phyloP scores from a whole-genome alignment of 2,329 filamentous ascomycete genomes.

The Diaporthe ilicicola region DNA sequence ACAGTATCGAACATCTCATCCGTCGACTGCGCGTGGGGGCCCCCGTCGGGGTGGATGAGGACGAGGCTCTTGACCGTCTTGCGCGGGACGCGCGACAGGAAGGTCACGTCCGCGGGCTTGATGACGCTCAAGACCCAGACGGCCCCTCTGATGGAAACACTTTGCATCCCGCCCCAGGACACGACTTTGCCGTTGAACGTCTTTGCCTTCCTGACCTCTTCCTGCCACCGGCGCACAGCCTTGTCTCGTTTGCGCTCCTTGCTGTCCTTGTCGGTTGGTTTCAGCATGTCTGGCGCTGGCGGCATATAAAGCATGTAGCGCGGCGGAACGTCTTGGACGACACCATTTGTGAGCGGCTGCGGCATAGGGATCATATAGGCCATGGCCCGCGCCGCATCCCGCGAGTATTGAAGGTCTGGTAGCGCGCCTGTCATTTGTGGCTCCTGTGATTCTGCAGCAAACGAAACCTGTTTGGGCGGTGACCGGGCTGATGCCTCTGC shows the following conservation, averaged over 20 bases:
- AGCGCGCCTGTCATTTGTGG: neutral
- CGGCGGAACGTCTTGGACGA: neutral
- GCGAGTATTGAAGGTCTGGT: conserved; percentile 1
- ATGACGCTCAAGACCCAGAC: conserved; percentile 12
- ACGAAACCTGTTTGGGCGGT: neutral
- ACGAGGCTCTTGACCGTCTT: neutral
- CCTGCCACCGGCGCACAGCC: conserved; percentile 18
- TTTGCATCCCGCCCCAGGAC: conserved; percentile 8
- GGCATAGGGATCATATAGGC: conserved; percentile 26
- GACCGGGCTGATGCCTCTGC: neutral
- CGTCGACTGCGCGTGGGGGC: neutral
- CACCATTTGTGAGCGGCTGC: neutral
- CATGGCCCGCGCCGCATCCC: neutral
- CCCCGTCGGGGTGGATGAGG: conserved; percentile 6
- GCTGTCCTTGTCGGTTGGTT: neutral
- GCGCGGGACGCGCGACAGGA: conserved; percentile 23
- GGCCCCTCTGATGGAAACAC: conserved; percentile 14
- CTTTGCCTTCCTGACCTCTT: conserved; percentile 23
- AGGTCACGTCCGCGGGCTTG: conserved; percentile 18
- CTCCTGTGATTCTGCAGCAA: neutral
- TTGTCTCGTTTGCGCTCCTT: conserved; percentile 28
- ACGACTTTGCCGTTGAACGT: conserved; percentile 10
- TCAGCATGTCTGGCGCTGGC: conserved; percentile 14
- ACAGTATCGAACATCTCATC: conserved; percentile 10
- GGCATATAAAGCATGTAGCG: conserved; percentile 24